phyloP scores from a whole-genome alignment of 2,329 filamentous ascomycete species.

The Peltaster fructicola region DNA sequence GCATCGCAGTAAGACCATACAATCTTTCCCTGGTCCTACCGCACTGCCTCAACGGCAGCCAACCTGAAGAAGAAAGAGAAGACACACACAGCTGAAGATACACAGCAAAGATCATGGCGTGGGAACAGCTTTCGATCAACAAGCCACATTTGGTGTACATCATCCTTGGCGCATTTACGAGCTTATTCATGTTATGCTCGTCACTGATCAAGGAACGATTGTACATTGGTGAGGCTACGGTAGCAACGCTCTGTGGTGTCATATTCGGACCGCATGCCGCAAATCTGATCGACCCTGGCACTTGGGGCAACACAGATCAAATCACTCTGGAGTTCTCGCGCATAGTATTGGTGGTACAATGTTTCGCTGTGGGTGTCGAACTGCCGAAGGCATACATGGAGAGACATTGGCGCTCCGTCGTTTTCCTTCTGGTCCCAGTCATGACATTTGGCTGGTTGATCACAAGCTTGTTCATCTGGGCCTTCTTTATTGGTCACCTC shows the following conservation, averaged over 20 bases:
- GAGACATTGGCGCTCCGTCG: slow-evolving; percentile 84
- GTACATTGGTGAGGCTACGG: slow-evolving; percentile 96
- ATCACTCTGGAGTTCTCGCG: slow-evolving; percentile 80
- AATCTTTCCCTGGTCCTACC: too few species aligned
- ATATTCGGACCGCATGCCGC: slow-evolving; percentile 78
- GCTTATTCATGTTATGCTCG: slow-evolving; percentile 94
- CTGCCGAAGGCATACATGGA: slow-evolving; percentile 95
- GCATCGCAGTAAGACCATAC: slow-evolving; percentile 5
- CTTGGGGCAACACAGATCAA: slow-evolving; percentile 72
- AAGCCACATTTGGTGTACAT: slow-evolving; percentile 96
- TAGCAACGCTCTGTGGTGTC: slow-evolving; percentile 73
- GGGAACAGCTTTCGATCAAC: slow-evolving; percentile 71
- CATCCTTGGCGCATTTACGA: slow-evolving; percentile 93
- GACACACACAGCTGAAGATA: not conserved
- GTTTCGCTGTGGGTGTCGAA: slow-evolving; percentile 81
- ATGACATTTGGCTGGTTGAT: slow-evolving; percentile 95
- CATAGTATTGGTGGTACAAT: slow-evolving; percentile 79
- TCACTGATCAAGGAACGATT: slow-evolving; percentile 95
- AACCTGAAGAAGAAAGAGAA: slow-evolving; percentile 4
- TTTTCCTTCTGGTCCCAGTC: slow-evolving; percentile 75
- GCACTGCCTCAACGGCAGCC: slow-evolving; percentile 6
- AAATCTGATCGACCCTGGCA: slow-evolving; percentile 55
- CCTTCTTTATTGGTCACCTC: slow-evolving; percentile 55
- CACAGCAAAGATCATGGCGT: slow-evolving; percentile 49
- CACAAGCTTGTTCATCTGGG: slow-evolving; percentile 89